Conservation (phyloP, 164 flowering plant species). For the Chimonanthus praecox region DNA sequence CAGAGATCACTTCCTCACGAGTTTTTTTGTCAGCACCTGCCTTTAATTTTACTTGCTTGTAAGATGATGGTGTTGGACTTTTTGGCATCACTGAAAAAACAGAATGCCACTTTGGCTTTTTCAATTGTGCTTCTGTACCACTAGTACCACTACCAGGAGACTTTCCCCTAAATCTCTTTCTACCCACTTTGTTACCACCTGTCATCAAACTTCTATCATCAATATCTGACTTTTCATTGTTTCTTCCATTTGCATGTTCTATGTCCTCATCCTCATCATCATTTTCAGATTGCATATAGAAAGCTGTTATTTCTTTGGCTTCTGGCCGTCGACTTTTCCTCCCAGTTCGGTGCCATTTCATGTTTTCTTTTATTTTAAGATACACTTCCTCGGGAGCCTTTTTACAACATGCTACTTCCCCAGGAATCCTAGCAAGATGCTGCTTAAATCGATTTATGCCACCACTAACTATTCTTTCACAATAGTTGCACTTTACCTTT, state of each 20-base stretch:
- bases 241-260: constrained; percentile 19
- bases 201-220: constrained; percentile 31
- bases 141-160: constrained; percentile 25
- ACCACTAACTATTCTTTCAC: constrained; percentile 63
- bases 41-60: constrained; percentile 29
- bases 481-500: constrained; percentile 74
- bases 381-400: constrained; percentile 64
- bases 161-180: constrained; percentile 26
- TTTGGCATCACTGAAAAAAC: constrained; percentile 27
- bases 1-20: neutral
- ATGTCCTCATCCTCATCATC: constrained; percentile 48
- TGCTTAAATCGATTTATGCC: constrained; percentile 77
- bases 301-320: constrained; percentile 34
- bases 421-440: constrained; percentile 73
- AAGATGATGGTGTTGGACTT: constrained; percentile 19
- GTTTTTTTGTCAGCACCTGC: constrained; percentile 25
- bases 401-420: constrained; percentile 67
- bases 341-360: constrained; percentile 70
- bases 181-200: constrained; percentile 16
- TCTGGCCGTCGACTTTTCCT: constrained; percentile 45
- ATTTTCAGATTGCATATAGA: constrained; percentile 40
- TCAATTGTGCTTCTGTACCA: constrained; percentile 26
- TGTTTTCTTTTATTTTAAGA: constrained; percentile 62
- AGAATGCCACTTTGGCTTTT: constrained; percentile 39
- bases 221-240: constrained; percentile 24